These are phyloP conservation scores for Bidens hawaiensis DNA, from an alignment of 140 eudicot species.

Conservation along the genomic window DNA sequence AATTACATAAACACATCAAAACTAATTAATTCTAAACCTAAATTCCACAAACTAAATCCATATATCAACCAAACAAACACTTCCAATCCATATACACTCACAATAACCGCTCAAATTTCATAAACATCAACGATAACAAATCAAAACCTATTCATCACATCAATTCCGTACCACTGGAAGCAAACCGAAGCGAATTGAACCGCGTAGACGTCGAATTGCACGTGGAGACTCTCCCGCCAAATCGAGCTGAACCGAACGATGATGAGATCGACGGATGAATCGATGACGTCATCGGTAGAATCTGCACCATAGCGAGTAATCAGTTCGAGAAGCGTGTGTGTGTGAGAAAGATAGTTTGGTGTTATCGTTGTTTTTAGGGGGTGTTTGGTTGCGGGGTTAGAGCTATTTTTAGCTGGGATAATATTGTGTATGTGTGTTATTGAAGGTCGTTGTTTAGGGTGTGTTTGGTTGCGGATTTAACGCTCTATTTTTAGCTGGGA, in stretches of 20 bases:
- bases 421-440: constrained; percentile 1
- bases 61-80: too few species aligned
- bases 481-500: not conserved
- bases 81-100: too few species aligned
- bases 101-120: too few species aligned
- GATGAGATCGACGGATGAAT: constrained; percentile 59
- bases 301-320: constrained; percentile 77
- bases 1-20: too few species aligned
- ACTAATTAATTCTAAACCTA: too few species aligned
- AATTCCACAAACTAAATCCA: too few species aligned
- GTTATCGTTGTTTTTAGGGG: too few species aligned
- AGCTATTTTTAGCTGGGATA: too few species aligned
- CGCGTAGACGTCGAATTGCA: constrained; percentile 22
- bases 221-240: constrained; percentile 24
- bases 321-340: too few species aligned
- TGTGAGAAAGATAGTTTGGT: not conserved
- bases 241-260: constrained; percentile 33
- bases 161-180: constrained; percentile 12
- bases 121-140: too few species aligned
- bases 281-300: constrained; percentile 65
- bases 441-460: constrained; percentile 9
- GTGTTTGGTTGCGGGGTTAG: too few species aligned
- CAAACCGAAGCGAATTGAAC: constrained; percentile 31
- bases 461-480: constrained; percentile 15
- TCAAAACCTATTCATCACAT: not conserved